phyloP scores from a whole-genome alignment of 805 yeast genomes.

The Suhomyces sp. region DNA sequence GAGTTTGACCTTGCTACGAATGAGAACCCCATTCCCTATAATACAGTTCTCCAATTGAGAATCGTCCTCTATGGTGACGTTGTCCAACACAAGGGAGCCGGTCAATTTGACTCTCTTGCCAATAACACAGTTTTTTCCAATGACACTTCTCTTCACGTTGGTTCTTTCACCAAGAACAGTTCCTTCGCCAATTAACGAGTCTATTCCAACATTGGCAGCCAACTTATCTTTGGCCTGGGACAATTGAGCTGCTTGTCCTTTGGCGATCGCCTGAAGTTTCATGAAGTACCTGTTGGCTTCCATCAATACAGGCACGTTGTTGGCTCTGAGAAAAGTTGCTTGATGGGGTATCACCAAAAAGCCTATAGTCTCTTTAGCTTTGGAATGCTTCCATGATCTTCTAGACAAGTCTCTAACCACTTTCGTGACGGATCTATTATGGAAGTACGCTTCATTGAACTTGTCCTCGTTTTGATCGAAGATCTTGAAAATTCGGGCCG shows the following conservation, averaged over 20 bases:
- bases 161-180: conserved; percentile 78
- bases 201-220: conserved; percentile 81
- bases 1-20: conserved; percentile 63
- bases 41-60: conserved; percentile 81
- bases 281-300: conserved; percentile 84
- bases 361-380: conserved; percentile 57
- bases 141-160: conserved; percentile 79
- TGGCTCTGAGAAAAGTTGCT: conserved; percentile 70
- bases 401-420: conserved; percentile 84
- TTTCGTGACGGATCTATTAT: conserved; percentile 55
- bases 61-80: conserved; percentile 75
- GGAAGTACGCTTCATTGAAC: conserved; percentile 35
- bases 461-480: conserved; percentile 39
- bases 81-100: conserved; percentile 77
- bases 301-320: conserved; percentile 76
- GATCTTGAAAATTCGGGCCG: conserved; percentile 48
- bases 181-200: conserved; percentile 69
- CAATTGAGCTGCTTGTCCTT: conserved; percentile 17
- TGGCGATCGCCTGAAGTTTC: conserved; percentile 54
- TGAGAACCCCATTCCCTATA: conserved; percentile 65
- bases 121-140: conserved; percentile 70
- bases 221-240: conserved; percentile 44
- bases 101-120: conserved; percentile 87
- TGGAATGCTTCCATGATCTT: conserved; percentile 83
- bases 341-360: conserved; percentile 68